Conservation (phyloP, 352 stramenopile species). For the Halophytophthora batemanensis region DNA sequence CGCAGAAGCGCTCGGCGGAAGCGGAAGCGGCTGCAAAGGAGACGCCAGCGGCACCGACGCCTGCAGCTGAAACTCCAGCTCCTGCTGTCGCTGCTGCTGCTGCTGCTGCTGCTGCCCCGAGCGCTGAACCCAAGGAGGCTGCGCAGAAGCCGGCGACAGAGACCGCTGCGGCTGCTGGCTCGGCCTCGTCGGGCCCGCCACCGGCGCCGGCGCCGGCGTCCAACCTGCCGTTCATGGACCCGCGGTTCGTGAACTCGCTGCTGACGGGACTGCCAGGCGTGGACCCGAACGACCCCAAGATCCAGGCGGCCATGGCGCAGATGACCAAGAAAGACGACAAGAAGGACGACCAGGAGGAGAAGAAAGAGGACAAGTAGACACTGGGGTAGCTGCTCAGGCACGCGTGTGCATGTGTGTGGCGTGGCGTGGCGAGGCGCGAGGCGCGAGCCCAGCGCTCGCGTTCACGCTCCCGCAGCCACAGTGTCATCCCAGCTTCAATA, state of each 20-base stretch:
- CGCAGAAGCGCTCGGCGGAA: conserved; percentile 88
- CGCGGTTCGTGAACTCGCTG: conserved; percentile 88
- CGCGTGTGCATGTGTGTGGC: no score
- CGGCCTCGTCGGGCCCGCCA: conserved; percentile 35
- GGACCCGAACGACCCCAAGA: conserved; percentile 91
- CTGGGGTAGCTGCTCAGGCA: conserved; percentile 2
- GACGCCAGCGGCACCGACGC: conserved; percentile 18
- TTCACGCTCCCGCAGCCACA: no score
- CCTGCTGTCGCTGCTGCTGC: conserved; percentile 45
- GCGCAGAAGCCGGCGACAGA: conserved; percentile 26
- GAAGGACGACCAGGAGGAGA: conserved; percentile 79
- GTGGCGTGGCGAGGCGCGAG: no score
- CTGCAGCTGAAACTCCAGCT: conserved; percentile 16
- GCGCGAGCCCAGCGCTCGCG: no score
- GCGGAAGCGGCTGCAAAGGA: conserved; percentile 67
- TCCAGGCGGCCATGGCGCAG: conserved; percentile 88
- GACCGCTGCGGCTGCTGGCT: conserved; percentile 12
- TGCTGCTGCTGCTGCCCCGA: conserved; percentile 19
- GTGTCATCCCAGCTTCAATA: no score
- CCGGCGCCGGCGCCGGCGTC: conserved; percentile 73
- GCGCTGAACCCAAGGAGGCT: conserved; percentile 33
- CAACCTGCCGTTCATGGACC: conserved; percentile 87
- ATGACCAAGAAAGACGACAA: conserved; percentile 81
- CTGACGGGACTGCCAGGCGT: conserved; percentile 87
- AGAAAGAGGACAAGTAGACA: conserved; percentile 83